These are phyloP conservation scores for Blastobotrys parvus DNA, from an alignment of 805 yeast genomes.

Conservation along the genomic window DNA sequence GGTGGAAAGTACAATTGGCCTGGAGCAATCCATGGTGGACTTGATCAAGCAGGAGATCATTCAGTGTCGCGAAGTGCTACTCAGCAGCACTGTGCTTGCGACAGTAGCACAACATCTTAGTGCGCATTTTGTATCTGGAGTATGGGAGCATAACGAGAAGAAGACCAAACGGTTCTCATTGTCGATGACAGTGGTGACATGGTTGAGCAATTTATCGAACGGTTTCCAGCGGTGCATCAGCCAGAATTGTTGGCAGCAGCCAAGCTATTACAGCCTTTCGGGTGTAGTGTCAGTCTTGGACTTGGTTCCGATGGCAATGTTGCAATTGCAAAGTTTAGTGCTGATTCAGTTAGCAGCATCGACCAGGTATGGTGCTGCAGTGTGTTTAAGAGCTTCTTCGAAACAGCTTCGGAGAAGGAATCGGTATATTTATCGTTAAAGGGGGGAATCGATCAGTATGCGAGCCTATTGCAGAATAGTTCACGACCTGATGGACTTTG, in stretches of 20 bases:
- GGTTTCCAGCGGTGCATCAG: background rate
- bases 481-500: slow-evolving; percentile 36
- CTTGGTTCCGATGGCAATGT: slow-evolving; percentile 24
- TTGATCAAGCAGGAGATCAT: background rate
- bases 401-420: slow-evolving; percentile 21
- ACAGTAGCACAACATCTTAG: slow-evolving; percentile 20
- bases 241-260: slow-evolving; percentile 19
- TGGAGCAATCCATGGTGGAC: background rate
- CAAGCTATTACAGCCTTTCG: slow-evolving; percentile 22
- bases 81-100: background rate
- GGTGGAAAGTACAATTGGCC: background rate
- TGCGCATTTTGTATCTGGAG: slow-evolving; percentile 23
- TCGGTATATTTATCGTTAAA: slow-evolving; percentile 26
- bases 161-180: slow-evolving; percentile 32
- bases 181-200: slow-evolving; percentile 12
- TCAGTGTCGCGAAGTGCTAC: background rate
- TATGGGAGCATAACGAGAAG: slow-evolving; percentile 34
- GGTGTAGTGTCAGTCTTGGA: slow-evolving; percentile 32
- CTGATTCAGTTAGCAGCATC: slow-evolving; percentile 25
- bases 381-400: background rate
- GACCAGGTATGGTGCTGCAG: background rate
- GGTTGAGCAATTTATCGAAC: background rate
- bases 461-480: slow-evolving; percentile 28
- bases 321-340: slow-evolving; percentile 23
- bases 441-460: slow-evolving; percentile 31